Percentiles rank a stretch among this genome's conserved stretches.
These are phyloP conservation scores for Coemansia sp. DNA, from an alignment of 192 early-diverging fungal species.

Conservation along the genomic window DNA sequence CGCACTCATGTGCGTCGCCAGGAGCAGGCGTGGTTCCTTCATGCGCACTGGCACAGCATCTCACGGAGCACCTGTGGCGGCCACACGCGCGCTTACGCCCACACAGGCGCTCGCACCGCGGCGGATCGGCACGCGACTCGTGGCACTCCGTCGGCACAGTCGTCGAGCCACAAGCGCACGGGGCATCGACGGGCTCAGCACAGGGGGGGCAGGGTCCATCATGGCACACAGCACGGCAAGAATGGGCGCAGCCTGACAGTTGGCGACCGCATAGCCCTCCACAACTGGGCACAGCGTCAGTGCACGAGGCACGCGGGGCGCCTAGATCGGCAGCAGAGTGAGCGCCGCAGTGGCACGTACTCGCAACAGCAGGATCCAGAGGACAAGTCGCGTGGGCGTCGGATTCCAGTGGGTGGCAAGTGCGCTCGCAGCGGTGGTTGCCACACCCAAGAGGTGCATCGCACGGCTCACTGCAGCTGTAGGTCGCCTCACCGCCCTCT, in stretches of 20 bases:
- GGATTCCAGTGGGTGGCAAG: conserved; percentile 54
- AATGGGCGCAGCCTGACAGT: conserved; percentile 58
- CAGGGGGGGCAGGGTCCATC: conserved; percentile 67
- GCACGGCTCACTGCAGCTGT: conserved; percentile 35
- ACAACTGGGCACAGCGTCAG: conserved; percentile 51
- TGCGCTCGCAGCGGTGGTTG: conserved; percentile 60
- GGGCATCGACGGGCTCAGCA: conserved; percentile 42
- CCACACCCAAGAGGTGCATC: conserved; percentile 56
- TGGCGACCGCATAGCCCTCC: conserved; percentile 19
- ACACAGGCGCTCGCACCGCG: conserved; percentile 66
- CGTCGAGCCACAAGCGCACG: conserved; percentile 67
- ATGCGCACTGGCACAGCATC: conserved; percentile 63
- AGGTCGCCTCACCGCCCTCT: conserved; percentile 4
- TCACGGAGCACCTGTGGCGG: conserved; percentile 65
- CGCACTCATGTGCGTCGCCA: conserved; percentile 61
- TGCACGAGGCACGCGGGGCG: conserved; percentile 24
- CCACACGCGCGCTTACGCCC: conserved; percentile 63
- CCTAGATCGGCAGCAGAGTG: conserved; percentile 20
- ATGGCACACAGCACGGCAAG: conserved; percentile 63
- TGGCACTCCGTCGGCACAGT: conserved; percentile 25
- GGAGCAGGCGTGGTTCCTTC: conserved; percentile 11
- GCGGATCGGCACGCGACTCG: conserved; percentile 45
- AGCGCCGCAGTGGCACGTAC: conserved; percentile 45
- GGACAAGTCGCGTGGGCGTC: conserved; percentile 25
- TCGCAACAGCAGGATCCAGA: conserved; percentile 24